Evolutionary conservation across 148 eudicot genomes (phyloP).

Genomic region (Pharnaceum exiguum): DNA sequence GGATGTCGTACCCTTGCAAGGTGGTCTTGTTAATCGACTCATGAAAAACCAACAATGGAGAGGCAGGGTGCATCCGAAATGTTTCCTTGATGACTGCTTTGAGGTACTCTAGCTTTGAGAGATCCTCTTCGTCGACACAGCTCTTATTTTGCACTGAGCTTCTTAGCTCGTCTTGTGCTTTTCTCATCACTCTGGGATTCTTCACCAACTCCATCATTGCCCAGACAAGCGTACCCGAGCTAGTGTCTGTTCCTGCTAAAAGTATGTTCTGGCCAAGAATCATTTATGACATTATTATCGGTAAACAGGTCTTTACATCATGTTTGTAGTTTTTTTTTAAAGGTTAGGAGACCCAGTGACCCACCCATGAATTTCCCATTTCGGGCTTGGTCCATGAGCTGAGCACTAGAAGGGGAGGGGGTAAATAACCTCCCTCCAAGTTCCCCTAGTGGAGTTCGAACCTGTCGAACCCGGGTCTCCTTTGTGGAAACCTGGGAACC

Average conservation of each 20-base stretch:
- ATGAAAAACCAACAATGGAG: constrained; percentile 27
- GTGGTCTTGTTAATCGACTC: constrained; percentile 20
- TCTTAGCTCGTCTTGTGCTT: constrained; percentile 28
- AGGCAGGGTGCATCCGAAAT: constrained; percentile 29
- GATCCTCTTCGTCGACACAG: constrained; percentile 22
- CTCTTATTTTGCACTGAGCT: constrained; percentile 5
- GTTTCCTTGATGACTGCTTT: constrained; percentile 36
- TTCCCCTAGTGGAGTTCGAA: too few species aligned
- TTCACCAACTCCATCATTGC: constrained; percentile 33
- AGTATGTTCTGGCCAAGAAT: constrained; percentile 13
- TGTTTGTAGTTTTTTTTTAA: too few species aligned
- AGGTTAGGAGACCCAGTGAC: too few species aligned
- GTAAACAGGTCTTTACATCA: too few species aligned
- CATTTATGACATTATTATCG: background rate
- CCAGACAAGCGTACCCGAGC: constrained; percentile 24
- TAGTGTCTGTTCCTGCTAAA: constrained; percentile 37
- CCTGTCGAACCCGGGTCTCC: too few species aligned
- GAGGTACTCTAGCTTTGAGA: constrained; percentile 19
- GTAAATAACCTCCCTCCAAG: too few species aligned
- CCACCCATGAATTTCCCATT: too few species aligned
- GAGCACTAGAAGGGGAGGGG: too few species aligned
- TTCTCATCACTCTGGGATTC: constrained; percentile 23
- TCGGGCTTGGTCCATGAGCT: too few species aligned
- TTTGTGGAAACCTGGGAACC: too few species aligned
- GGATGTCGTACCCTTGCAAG: constrained; percentile 31